Percentiles rank a stretch among this genome's conserved stretches.
phyloP scores from a whole-genome alignment of 2,329 filamentous ascomycete genomes.

The Teratosphaeria destructans region DNA sequence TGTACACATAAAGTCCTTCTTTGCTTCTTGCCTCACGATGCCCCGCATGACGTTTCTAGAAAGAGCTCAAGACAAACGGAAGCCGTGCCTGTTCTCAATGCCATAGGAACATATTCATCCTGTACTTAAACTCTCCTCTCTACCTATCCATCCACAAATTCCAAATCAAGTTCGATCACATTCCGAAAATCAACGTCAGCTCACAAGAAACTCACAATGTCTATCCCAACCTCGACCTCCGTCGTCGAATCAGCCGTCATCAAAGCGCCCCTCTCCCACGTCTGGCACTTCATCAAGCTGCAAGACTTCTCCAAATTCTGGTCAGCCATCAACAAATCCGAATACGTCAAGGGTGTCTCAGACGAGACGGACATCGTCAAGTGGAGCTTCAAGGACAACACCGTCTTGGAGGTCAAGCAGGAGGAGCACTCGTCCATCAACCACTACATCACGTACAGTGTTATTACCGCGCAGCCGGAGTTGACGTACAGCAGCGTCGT shows the following conservation, averaged over 20 bases:
- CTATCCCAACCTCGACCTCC: conserved; percentile 56
- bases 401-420: conserved; percentile 60
- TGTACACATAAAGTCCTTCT: no score
- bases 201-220: conserved; percentile 4
- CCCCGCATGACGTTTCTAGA: not conserved
- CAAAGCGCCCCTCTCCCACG: conserved; percentile 52
- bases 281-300: conserved; percentile 69
- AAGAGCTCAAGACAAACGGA: not conserved
- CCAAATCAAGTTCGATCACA: not conserved
- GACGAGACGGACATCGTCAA: conserved; percentile 56
- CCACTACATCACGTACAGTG: conserved; percentile 64
- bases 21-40: not conserved
- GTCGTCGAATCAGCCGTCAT: conserved; percentile 60
- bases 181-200: not conserved
- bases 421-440: conserved; percentile 62
- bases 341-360: conserved; percentile 52
- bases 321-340: conserved; percentile 49
- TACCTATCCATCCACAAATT: not conserved
- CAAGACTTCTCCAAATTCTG: conserved; percentile 56
- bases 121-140: not conserved
- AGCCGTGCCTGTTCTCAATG: not conserved
- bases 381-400: conserved; percentile 63
- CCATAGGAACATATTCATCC: not conserved
- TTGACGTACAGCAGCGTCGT: conserved; percentile 57
- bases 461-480: conserved; percentile 56